Conservation (phyloP, 805 yeast genomes). For the Pichia exigua region DNA sequence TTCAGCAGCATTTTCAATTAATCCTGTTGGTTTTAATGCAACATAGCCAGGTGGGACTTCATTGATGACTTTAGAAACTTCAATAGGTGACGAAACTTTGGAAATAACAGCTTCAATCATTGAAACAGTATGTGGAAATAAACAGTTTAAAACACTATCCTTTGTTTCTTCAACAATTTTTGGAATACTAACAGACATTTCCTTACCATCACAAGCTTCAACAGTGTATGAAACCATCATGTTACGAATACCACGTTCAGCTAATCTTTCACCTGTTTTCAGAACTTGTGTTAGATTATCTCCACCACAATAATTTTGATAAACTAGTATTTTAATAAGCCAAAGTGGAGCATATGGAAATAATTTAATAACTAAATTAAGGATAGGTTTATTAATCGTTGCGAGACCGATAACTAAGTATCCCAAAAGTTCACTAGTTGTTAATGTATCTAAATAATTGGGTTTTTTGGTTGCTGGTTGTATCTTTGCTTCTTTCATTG, state of each 20-base stretch:
- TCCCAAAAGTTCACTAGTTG: conserved; percentile 50
- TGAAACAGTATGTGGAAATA: conserved; percentile 61
- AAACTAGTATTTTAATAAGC: conserved; percentile 63
- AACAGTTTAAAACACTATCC: conserved; percentile 56
- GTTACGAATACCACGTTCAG: conserved; percentile 73
- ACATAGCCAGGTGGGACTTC: conserved; percentile 84
- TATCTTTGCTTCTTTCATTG: not conserved
- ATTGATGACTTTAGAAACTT: conserved; percentile 32
- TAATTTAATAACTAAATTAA: conserved; percentile 51
- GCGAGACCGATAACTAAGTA: conserved; percentile 62
- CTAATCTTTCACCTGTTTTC: conserved; percentile 58
- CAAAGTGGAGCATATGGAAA: conserved; percentile 74
- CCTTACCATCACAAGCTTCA: conserved; percentile 82
- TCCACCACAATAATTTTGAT: conserved; percentile 87
- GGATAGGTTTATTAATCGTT: conserved; percentile 55
- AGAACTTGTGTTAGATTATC: conserved; percentile 64
- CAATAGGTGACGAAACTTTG: conserved; percentile 23
- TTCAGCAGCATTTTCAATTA: conserved; percentile 67
- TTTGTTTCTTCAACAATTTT: conserved; percentile 57
- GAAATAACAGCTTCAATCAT: conserved; percentile 37
- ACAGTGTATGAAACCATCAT: conserved; percentile 94
- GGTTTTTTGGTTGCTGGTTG: not conserved
- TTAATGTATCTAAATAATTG: conserved; percentile 44
- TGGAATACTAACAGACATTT: conserved; percentile 39
- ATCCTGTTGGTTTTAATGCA: conserved; percentile 90